Base-by-base conservation (phyloP, 495 filamentous ascomycete species). In the Podospora didyma region DNA sequence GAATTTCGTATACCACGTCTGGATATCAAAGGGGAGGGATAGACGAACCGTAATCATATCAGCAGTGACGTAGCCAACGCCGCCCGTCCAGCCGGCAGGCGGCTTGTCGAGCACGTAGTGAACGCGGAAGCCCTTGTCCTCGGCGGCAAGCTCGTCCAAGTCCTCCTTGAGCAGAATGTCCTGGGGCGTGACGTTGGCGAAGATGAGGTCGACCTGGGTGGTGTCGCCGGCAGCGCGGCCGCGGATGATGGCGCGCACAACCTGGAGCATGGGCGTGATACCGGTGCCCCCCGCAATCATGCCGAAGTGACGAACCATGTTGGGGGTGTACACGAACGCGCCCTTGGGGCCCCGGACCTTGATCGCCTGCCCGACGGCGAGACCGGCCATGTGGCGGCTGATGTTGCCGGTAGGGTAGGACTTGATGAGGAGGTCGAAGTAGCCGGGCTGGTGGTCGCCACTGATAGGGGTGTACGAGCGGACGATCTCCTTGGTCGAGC, bases 261-360 rank as follows among this genome's bases (percentile, higher is more conserved):
- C 84, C 79, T 98, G 93, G 58, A 96, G 79, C 93, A 98, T 98
- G 39, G 93, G 93, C 23, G 93, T 98, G 73, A 98, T 97, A 63
- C 94, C 94, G 14, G 94, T 97, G 51, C 94, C 94, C 70, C 94
- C 94, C 56, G 94, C 90, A 66, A 98, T 89, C 94, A 98, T 98
- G 63, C 94, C 94, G 53, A 98, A 93, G 68, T 86, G 87, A 48
- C 90, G 83, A 55, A 92, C 89, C 86, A 98, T 89, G 79, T 96
- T 96, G 53, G 93, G 92, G 9, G 85, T 87, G 72, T 98, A 98
- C 46, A 95, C 89, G 80, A 98, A 96, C 58, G 93, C 92, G 62
- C 94, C 94, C 80, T 96, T 97, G 64, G 94, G 94, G 14, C 94
- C 94, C 62, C 80, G 82, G 54, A 96, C 88, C 68, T 88, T 89